A percentile compares a stretch with the other conserved stretches of the same genome.
Conservation (phyloP, 2,329 filamentous ascomycete species). For the Pestalotiopsis sp. region DNA sequence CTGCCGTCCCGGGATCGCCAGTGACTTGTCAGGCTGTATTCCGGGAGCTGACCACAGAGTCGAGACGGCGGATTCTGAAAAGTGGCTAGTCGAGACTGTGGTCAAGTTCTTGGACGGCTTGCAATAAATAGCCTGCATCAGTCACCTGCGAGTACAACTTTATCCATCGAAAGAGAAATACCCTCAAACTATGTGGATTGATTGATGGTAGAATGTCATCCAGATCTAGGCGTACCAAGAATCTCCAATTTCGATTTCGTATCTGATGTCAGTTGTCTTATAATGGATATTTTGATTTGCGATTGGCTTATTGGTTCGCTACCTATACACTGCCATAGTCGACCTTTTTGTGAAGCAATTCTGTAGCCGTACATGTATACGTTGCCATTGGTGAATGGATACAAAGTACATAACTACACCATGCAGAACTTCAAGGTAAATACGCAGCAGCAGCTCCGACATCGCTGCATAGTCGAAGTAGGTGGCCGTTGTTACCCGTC, state of each 20-base stretch:
- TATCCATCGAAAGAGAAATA: neutral
- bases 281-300: no score
- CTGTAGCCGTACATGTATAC: no score
- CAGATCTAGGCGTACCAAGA: neutral
- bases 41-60: slow-evolving; percentile 57
- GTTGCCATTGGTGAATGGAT: no score
- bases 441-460: neutral
- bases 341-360: no score
- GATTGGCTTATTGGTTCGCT: no score
- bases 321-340: no score
- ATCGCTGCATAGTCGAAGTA: neutral
- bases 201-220: no score
- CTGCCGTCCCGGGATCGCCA: slow-evolving; percentile 45
- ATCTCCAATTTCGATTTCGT: neutral
- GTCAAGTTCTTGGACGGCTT: slow-evolving; percentile 43
- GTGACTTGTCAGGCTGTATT: slow-evolving; percentile 54
- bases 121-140: neutral
- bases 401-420: no score
- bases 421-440: no score
- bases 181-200: neutral
- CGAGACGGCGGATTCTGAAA: slow-evolving; percentile 43
- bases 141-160: neutral
- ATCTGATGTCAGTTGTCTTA: no score
- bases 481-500: neutral
- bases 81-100: slow-evolving; percentile 53